Percentiles rank a stretch among this genome's conserved stretches.
Evolutionary conservation across 352 stramenopile species (phyloP).

Genomic region (Globisporangium rhizosaccharum): DNA sequence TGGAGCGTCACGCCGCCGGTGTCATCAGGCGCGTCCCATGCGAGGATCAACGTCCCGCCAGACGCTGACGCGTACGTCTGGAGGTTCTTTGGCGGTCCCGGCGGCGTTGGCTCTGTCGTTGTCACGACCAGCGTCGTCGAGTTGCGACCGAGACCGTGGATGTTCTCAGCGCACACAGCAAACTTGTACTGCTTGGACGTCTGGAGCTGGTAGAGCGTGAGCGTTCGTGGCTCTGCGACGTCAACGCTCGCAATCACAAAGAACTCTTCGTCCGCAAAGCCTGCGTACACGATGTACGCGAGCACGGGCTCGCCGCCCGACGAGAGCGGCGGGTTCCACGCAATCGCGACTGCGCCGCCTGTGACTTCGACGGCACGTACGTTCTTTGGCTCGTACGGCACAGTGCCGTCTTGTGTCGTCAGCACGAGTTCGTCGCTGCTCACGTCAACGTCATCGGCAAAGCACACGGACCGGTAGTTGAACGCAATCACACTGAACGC

Average conservation of each 20-base stretch:
- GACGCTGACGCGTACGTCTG: constrained; percentile 24
- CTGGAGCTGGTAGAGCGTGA: constrained; percentile 24
- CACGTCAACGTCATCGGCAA: constrained; percentile 17
- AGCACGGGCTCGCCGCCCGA: constrained; percentile 23
- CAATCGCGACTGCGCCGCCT: constrained; percentile 34
- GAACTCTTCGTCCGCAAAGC: neutral
- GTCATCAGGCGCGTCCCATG: constrained; percentile 37
- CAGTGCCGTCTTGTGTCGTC: constrained; percentile 25
- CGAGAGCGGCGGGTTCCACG: constrained; percentile 41
- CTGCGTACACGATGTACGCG: constrained; percentile 29
- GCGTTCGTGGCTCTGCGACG: constrained; percentile 1
- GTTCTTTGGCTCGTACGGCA: constrained; percentile 39
- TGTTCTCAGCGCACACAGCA: constrained; percentile 32
- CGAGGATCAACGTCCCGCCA: constrained; percentile 30
- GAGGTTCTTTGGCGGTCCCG: constrained; percentile 26
- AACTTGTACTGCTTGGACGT: constrained; percentile 28
- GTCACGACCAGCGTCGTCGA: constrained; percentile 22
- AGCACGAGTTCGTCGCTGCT: constrained; percentile 30
- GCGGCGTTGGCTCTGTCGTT: constrained; percentile 25
- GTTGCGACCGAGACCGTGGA: constrained; percentile 27
- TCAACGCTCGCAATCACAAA: constrained; percentile 15
- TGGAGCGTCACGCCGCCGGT: constrained; percentile 27
- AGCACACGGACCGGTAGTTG: constrained; percentile 43
- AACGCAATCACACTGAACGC: constrained; percentile 37
- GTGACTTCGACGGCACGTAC: constrained; percentile 20